Evolutionary conservation across 495 filamentous ascomycete genomes (phyloP).

Genomic region (Parathielavia appendiculata): DNA sequence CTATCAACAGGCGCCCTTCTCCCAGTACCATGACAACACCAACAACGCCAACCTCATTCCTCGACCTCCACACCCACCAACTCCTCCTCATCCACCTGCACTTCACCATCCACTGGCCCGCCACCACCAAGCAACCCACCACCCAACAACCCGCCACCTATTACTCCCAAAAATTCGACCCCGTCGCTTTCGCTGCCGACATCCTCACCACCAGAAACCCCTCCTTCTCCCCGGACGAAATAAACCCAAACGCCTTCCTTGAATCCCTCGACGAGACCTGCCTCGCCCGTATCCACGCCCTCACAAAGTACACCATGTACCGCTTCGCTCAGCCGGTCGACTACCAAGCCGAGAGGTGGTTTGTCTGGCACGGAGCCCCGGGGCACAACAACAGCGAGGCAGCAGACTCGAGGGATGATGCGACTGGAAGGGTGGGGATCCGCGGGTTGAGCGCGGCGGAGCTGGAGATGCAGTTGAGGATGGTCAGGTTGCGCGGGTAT

Average conservation of each 20-base stretch:
- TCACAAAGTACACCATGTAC: slow-evolving; percentile 2
- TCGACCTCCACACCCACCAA: background rate
- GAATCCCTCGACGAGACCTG: slow-evolving; percentile 2
- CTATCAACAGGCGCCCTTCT: background rate
- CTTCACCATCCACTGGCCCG: slow-evolving; percentile 7
- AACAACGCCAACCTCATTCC: background rate
- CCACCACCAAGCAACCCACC: background rate
- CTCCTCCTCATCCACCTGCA: slow-evolving; percentile 13
- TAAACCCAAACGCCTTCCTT: slow-evolving; percentile 4
- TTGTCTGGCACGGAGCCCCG: slow-evolving; percentile 10
- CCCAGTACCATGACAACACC: background rate
- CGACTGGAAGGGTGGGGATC: background rate
- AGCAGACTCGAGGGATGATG: background rate
- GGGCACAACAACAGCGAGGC: too few species aligned
- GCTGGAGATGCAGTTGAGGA: slow-evolving; percentile 4
- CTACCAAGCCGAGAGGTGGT: slow-evolving; percentile 11
- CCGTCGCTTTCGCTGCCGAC: background rate
- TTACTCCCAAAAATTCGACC: background rate
- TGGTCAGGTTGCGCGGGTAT: slow-evolving; percentile 5
- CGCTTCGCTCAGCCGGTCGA: slow-evolving; percentile 1
- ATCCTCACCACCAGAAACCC: background rate
- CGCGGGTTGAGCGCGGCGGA: slow-evolving; percentile 1
- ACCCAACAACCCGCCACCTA: background rate
- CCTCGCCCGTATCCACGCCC: slow-evolving; percentile 5
- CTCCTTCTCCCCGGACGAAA: background rate